Percentiles rank a stretch among this genome's conserved stretches.
These are phyloP conservation scores for Starmera pachycereana DNA, from an alignment of 805 yeast genomes.

Conservation along the genomic window DNA sequence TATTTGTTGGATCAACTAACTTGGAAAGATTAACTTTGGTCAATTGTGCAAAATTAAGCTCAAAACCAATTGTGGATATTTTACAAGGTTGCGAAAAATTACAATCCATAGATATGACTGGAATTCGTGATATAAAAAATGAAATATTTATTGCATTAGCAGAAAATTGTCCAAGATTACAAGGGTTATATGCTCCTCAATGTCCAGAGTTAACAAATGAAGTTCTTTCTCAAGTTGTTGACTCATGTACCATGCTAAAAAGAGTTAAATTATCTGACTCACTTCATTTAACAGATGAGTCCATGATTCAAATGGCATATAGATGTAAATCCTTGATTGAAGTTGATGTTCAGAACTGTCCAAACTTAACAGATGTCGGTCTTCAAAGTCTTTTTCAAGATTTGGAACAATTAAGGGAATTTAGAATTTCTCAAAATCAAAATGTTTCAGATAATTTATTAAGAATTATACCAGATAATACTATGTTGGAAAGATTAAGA, in stretches of 20 bases:
- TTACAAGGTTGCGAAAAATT: constrained; percentile 56
- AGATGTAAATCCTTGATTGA: constrained; percentile 78
- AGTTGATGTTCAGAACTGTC: constrained; percentile 78
- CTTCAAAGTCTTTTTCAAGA: constrained; percentile 46
- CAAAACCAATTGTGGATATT: constrained; percentile 49
- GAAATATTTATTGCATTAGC: constrained; percentile 62
- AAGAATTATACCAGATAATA: constrained; percentile 36
- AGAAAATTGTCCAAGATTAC: constrained; percentile 59
- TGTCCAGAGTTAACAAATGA: constrained; percentile 61
- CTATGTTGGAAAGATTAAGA: constrained; percentile 55
- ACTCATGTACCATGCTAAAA: constrained; percentile 63
- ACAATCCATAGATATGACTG: constrained; percentile 83
- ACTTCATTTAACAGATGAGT: constrained; percentile 50
- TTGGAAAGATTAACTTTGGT: constrained; percentile 82
- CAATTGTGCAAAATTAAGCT: constrained; percentile 59
- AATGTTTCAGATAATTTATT: constrained; percentile 63
- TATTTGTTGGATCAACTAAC: constrained; percentile 59
- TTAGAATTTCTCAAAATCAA: constrained; percentile 65
- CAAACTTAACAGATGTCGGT: constrained; percentile 57
- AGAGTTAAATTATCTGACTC: constrained; percentile 77
- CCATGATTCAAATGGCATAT: constrained; percentile 49
- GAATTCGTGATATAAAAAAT: constrained; percentile 61
- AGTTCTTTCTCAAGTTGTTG: constrained; percentile 49
- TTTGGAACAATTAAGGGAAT: constrained; percentile 70
- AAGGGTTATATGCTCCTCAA: constrained; percentile 84